A percentile compares a stretch with the other conserved stretches of the same genome.
phyloP scores from a whole-genome alignment of 495 filamentous ascomycete species.

The Tuber indicum region DNA sequence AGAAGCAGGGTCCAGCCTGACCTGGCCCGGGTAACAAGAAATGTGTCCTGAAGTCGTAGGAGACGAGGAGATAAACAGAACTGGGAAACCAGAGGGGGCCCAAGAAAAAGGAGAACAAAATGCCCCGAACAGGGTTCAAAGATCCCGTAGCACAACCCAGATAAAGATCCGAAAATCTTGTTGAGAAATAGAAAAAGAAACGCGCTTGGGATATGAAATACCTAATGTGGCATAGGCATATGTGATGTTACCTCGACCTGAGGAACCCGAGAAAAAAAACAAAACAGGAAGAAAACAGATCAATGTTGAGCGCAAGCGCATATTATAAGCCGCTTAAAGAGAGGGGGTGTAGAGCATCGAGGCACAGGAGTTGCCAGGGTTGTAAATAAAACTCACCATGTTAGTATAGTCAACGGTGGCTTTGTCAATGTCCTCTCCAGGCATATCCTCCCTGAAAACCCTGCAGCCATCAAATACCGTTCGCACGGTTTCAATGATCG shows the following conservation, averaged over 20 bases:
- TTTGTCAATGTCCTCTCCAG: constrained; percentile 43
- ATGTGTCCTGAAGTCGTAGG: constrained; percentile 3
- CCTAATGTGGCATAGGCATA: background rate
- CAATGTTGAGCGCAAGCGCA: background rate
- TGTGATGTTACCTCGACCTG: background rate
- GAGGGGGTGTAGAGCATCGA: background rate
- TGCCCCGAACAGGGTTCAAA: constrained; percentile 3
- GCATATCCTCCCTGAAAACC: constrained; percentile 59
- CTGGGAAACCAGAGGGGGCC: constrained; percentile 3
- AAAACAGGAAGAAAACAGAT: background rate
- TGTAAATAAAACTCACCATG: constrained; percentile 53
- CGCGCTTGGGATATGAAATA: constrained; percentile 6
- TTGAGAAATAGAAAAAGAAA: background rate
- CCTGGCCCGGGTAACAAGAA: constrained; percentile 22
- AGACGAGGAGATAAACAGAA: constrained; percentile 12
- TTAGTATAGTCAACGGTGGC: constrained; percentile 72
- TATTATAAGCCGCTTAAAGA: background rate
- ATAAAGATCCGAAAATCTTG: background rate
- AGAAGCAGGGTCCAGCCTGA: constrained; percentile 13
- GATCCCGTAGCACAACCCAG: constrained; percentile 13
- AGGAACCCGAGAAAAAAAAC: constrained; percentile 5
- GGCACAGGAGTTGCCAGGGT: constrained; percentile 1
- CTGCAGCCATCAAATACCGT: constrained; percentile 38
- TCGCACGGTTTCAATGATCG: constrained; percentile 39
- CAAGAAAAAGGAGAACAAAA: constrained; percentile 5